phyloP scores from a whole-genome alignment of 805 yeast genomes.

The Ogataea allantospora region DNA sequence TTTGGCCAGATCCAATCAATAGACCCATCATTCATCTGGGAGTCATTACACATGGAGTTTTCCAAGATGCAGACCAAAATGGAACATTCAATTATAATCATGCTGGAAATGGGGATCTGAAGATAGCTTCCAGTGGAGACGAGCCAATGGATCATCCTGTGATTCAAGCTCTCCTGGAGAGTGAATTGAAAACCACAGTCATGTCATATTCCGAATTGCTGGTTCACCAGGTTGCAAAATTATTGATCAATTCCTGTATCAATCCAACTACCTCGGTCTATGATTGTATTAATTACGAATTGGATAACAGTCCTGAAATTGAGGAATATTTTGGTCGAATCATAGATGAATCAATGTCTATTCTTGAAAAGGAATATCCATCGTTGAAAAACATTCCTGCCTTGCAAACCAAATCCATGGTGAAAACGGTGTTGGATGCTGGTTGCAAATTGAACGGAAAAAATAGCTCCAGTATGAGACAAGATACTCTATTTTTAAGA shows the following conservation, averaged over 20 bases:
- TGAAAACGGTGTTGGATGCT: constrained; percentile 28
- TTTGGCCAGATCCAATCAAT: constrained; percentile 48
- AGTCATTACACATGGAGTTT: constrained; percentile 82
- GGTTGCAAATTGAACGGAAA: constrained; percentile 36
- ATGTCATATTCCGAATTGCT: constrained; percentile 44
- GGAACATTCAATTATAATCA: constrained; percentile 50
- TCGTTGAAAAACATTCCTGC: constrained; percentile 37
- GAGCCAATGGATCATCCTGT: constrained; percentile 23
- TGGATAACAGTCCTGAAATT: constrained; percentile 42
- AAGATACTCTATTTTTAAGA: constrained; percentile 55
- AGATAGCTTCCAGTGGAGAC: constrained; percentile 46
- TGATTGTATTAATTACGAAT: constrained; percentile 76
- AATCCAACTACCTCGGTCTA: constrained; percentile 80
- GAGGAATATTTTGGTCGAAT: constrained; percentile 37
- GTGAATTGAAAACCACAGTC: constrained; percentile 31
- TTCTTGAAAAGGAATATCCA: constrained; percentile 42
- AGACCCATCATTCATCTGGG: constrained; percentile 71
- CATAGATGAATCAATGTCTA: constrained; percentile 44
- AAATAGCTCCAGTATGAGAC: constrained; percentile 71
- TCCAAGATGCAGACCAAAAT: constrained; percentile 33
- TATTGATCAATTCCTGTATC: constrained; percentile 77
- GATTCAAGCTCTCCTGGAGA: constrained; percentile 24
- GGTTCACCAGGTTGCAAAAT: constrained; percentile 66
- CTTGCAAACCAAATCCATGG: constrained; percentile 36
- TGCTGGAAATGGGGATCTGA: constrained; percentile 70